Conservation (phyloP, 2,329 filamentous ascomycete species). For the Fusarium cicatricum region DNA sequence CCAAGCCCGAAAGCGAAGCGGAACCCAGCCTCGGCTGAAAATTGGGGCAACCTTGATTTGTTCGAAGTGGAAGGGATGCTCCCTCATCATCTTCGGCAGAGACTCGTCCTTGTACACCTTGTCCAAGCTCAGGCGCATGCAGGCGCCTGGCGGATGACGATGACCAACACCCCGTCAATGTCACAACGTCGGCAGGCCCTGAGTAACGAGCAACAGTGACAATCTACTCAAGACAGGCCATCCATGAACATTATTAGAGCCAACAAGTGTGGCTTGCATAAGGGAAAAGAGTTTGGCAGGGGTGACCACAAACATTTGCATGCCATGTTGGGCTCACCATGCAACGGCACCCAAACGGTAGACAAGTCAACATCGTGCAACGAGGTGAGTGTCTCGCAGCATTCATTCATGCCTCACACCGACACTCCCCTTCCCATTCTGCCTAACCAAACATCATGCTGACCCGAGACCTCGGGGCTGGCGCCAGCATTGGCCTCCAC, state of each 20-base stretch:
- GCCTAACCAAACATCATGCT: constrained; percentile 12
- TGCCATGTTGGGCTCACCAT: constrained; percentile 2
- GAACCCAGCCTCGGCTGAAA: not conserved
- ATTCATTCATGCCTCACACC: constrained; percentile 28
- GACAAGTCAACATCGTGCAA: constrained; percentile 15
- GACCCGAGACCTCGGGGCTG: constrained; percentile 34
- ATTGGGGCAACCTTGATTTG: not conserved
- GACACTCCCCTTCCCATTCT: constrained; percentile 17
- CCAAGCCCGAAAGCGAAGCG: not conserved
- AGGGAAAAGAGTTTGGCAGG: constrained; percentile 2
- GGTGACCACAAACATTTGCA: not conserved
- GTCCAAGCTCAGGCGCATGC: not conserved
- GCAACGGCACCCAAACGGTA: constrained; percentile 8
- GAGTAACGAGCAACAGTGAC: constrained; percentile 7
- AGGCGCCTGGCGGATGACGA: not conserved
- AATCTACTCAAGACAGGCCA: not conserved
- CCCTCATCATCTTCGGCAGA: too few relatives aligned
- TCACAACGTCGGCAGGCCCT: not conserved
- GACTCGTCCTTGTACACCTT: not conserved
- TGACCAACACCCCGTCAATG: not conserved
- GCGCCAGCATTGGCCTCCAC: constrained; percentile 29
- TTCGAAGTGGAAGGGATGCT: too few relatives aligned
- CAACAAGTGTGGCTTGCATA: constrained; percentile 1
- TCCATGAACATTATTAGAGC: not conserved
- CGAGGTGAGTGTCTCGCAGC: constrained; percentile 3